Percentiles rank a stretch among this genome's conserved stretches.
Evolutionary conservation across 768 basidiomycete species (phyloP).

Genomic region (Leccinum ochraceum): DNA sequence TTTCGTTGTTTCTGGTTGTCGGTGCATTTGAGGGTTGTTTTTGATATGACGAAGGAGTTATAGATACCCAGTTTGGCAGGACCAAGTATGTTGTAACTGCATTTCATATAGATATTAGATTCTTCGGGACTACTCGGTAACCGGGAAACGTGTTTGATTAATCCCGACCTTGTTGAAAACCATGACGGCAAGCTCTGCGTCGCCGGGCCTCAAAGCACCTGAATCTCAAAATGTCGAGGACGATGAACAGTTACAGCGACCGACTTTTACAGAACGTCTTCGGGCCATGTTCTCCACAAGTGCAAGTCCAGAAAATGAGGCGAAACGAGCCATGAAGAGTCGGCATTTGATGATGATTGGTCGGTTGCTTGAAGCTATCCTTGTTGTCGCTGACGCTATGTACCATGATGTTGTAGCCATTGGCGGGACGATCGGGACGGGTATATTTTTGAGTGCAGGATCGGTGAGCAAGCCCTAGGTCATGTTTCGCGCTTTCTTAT

Average conservation of each 20-base stretch:
- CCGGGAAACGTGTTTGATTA: not conserved
- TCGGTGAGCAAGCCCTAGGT: conserved; percentile 37
- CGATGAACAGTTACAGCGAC: conserved; percentile 1
- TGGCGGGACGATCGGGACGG: conserved; percentile 60
- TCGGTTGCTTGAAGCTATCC: conserved; percentile 9
- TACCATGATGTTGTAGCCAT: conserved; percentile 38
- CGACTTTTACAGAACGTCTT: not conserved
- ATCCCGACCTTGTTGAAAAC: not conserved
- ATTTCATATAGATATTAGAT: conserved; percentile 17
- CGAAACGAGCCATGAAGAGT: conserved; percentile 42
- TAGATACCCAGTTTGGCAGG: conserved; percentile 34
- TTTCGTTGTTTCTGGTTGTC: conserved; percentile 15
- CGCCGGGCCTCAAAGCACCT: not conserved
- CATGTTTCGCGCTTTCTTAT: not conserved
- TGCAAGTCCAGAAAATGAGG: conserved; percentile 22
- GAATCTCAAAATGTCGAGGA: not conserved
- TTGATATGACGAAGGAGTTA: conserved; percentile 15
- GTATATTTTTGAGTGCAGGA: conserved; percentile 62
- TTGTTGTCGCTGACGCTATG: not conserved
- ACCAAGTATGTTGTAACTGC: conserved; percentile 25
- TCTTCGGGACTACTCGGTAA: not conserved
- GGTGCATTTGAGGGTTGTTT: conserved; percentile 10
- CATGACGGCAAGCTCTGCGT: not conserved
- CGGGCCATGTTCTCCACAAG: conserved; percentile 10
- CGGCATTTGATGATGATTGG: conserved; percentile 47